These are phyloP conservation scores for Cynanchum wilfordii DNA, from an alignment of 257 asterid species.

Conservation along the genomic window DNA sequence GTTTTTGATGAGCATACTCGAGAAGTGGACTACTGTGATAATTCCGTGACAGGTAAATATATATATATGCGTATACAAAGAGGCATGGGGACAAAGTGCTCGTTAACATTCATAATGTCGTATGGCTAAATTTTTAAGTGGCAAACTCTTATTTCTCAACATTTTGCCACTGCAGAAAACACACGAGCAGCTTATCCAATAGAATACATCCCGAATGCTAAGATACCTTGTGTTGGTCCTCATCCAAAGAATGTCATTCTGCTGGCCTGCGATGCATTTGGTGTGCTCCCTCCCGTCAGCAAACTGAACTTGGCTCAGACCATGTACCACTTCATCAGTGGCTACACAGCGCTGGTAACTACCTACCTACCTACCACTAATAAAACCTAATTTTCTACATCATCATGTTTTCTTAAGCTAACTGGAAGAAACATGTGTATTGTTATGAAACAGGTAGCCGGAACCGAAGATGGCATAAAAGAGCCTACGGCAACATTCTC, in stretches of 20 bases:
- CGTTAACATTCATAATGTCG: not conserved
- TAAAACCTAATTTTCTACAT: not conserved
- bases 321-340: slow-evolving; percentile 95
- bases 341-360: slow-evolving; percentile 84
- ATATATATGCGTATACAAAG: not conserved
- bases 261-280: slow-evolving; percentile 91
- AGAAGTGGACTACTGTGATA: slow-evolving; percentile 80
- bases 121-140: not conserved
- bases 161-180: slow-evolving; percentile 48
- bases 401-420: not conserved
- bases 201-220: slow-evolving; percentile 84
- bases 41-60: slow-evolving; percentile 76
- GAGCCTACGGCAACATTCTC: slow-evolving; percentile 94
- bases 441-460: slow-evolving; percentile 61
- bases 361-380: not conserved
- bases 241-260: slow-evolving; percentile 89
- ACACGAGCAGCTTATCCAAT: slow-evolving; percentile 94
- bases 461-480: slow-evolving; percentile 91
- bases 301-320: slow-evolving; percentile 77
- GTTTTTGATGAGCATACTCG: slow-evolving; percentile 91
- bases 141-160: not conserved
- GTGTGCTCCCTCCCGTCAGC: slow-evolving; percentile 97
- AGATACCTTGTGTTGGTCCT: slow-evolving; percentile 91
- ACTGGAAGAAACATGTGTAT: not conserved
- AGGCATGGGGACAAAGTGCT: not conserved